phyloP scores from a whole-genome alignment of 2,329 filamentous ascomycete species.

The Aspergillus puulaauensis region DNA sequence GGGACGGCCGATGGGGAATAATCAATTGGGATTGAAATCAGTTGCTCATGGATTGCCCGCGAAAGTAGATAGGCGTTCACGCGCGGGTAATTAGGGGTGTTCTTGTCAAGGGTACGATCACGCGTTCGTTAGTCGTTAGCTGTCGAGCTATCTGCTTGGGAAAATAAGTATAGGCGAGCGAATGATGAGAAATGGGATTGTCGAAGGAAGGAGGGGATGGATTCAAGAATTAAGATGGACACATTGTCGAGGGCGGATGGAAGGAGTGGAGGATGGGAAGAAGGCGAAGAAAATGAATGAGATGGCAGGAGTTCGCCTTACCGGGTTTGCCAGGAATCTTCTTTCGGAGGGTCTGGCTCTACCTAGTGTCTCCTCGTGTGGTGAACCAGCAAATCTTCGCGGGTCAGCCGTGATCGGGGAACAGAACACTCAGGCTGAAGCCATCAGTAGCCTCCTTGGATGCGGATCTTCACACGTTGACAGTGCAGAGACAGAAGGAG shows the following conservation, averaged over 20 bases:
- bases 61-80: conserved; percentile 15
- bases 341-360: conserved; percentile 13
- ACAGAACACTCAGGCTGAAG: conserved; percentile 10
- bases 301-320: conserved; percentile 16
- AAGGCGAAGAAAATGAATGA: conserved; percentile 13
- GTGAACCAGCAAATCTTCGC: conserved; percentile 19
- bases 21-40: conserved; percentile 10
- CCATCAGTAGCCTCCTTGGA: neutral
- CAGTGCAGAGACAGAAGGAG: neutral
- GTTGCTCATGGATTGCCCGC: conserved; percentile 13
- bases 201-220: conserved; percentile 7
- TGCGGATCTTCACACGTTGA: neutral
- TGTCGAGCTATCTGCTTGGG: conserved; percentile 13
- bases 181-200: neutral
- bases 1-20: conserved; percentile 7
- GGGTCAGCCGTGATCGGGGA: conserved; percentile 14
- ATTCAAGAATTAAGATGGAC: conserved; percentile 11
- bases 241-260: conserved; percentile 8
- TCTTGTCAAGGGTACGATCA: conserved; percentile 17
- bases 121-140: conserved; percentile 17
- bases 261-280: conserved; percentile 7
- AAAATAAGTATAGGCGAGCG: conserved; percentile 15
- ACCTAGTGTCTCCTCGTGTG: conserved; percentile 12
- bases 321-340: conserved; percentile 19
- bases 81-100: conserved; percentile 13